Conservation (phyloP, 2,329 filamentous ascomycete species). For the Didymella arachidicola region DNA sequence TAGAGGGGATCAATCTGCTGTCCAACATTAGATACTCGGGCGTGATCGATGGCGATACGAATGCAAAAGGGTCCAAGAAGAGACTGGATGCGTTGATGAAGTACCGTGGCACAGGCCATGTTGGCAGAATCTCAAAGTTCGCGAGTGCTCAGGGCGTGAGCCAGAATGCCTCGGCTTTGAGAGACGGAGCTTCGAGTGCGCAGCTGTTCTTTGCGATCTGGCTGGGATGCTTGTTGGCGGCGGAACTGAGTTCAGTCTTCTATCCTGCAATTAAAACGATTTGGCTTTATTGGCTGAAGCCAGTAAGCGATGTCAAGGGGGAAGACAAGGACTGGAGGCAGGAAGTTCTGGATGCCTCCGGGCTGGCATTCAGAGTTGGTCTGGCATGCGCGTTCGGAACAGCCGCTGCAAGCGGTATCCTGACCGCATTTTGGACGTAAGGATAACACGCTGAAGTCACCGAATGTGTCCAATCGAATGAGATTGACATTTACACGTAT, state of each 20-base stretch:
- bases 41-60: not conserved
- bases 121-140: not conserved
- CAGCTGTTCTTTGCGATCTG: not conserved
- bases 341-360: not conserved
- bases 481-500: not conserved
- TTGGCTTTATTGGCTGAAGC: not conserved
- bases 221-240: not conserved
- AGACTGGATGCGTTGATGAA: not conserved
- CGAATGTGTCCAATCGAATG: not conserved
- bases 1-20: not conserved
- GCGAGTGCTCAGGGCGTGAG: not conserved
- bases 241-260: not conserved
- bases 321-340: not conserved
- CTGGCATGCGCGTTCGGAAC: constrained; percentile 2
- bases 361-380: not conserved
- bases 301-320: not conserved
- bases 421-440: constrained; percentile 1
- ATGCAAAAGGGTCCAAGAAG: not conserved
- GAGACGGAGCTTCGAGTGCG: not conserved
- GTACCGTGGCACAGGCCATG: not conserved
- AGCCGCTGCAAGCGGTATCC: constrained; percentile 1
- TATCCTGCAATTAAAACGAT: not conserved
- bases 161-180: not conserved
- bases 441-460: not conserved
- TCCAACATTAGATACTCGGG: not conserved